Base-by-base conservation (phyloP, 768 basidiomycete species). In the Lactarius sanguifluus region DNA sequence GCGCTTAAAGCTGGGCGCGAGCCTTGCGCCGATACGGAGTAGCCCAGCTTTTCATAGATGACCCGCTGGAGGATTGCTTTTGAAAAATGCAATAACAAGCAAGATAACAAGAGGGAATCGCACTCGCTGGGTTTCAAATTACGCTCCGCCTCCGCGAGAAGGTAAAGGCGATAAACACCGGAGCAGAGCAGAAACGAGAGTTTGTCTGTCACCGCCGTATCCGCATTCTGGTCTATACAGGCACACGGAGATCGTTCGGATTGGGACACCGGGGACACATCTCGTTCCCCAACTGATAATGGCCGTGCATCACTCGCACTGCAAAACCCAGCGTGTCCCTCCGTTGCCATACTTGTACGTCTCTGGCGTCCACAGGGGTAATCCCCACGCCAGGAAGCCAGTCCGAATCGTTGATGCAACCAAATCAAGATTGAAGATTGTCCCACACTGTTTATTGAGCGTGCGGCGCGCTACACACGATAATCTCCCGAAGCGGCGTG, bases 61-160 rank as follows among this genome's bases (percentile, higher is more conserved):
- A 2, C 5, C 28, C 36, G 55, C 38, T 15, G 32, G 30, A 8
- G 23, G 36, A 40, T 32, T 61, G 56, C 6, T 36, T 38, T 50
- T 12, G 6, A 52, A 25, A 50, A 43, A 47, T 52, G 47, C 50
- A 5, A 13, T 52, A 50, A 57, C 12, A 47, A 57, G 59, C 61
- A 36, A 10, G 38, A 13, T 52, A 50, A 57, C 16, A 47, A 57
- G 59, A 65, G 45, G 16, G 38, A 57, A 40, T 36, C 18, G 13
- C 23, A 64, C 50, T 69, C 68, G 68, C 68, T 69, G 68, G 66
- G 68, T 69, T 69, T 61, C 15, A 69, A 69, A 69, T 69, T 69
- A 55, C 45, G 52, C 68, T 68, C 66, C 66, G 68, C 68, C 50
- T 52, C 50, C 50, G 68, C 67, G 61, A 61, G 52, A 66, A 58